phyloP scores from a whole-genome alignment of 2,329 filamentous ascomycete species.

The Lasiodiplodia sp. region DNA sequence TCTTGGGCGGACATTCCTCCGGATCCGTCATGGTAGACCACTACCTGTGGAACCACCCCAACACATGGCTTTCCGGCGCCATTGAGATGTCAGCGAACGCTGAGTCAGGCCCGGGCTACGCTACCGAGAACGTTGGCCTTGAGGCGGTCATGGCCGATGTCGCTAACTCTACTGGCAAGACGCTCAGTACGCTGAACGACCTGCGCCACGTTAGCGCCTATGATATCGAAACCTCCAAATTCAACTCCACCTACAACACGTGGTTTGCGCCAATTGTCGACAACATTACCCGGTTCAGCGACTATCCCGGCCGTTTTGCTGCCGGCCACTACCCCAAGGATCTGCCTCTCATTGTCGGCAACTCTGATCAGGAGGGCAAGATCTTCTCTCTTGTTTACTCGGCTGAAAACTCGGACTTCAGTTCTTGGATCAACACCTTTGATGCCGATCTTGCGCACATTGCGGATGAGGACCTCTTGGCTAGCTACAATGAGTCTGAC shows the following conservation, averaged over 20 bases:
- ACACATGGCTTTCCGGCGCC: constrained; percentile 38
- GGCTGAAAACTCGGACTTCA: constrained; percentile 44
- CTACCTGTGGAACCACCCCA: constrained; percentile 38
- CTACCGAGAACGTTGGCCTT: constrained; percentile 24
- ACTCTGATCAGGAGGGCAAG: constrained; percentile 40
- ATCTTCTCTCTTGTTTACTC: constrained; percentile 39
- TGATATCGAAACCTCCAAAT: constrained; percentile 34
- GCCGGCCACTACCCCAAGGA: constrained; percentile 37
- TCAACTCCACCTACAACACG: constrained; percentile 35
- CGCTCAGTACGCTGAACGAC: constrained; percentile 20
- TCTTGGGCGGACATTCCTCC: constrained; percentile 40
- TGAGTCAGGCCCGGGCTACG: constrained; percentile 36
- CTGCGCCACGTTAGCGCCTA: constrained; percentile 27
- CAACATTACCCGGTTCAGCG: constrained; percentile 31
- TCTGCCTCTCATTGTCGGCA: constrained; percentile 37
- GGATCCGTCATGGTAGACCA: constrained; percentile 35
- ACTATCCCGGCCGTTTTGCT: constrained; percentile 37
- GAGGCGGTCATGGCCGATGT: constrained; percentile 28
- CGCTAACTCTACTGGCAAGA: constrained; percentile 23
- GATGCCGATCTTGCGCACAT: constrained; percentile 52
- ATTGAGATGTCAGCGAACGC: constrained; percentile 46
- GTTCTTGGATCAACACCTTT: constrained; percentile 55
- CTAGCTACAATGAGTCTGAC: constrained; percentile 47
- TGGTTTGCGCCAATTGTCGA: constrained; percentile 32
- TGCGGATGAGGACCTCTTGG: constrained; percentile 43